These are phyloP conservation scores for Hymenotorrendiella dingleyae DNA, from an alignment of 2,329 filamentous ascomycete species.

Conservation along the genomic window DNA sequence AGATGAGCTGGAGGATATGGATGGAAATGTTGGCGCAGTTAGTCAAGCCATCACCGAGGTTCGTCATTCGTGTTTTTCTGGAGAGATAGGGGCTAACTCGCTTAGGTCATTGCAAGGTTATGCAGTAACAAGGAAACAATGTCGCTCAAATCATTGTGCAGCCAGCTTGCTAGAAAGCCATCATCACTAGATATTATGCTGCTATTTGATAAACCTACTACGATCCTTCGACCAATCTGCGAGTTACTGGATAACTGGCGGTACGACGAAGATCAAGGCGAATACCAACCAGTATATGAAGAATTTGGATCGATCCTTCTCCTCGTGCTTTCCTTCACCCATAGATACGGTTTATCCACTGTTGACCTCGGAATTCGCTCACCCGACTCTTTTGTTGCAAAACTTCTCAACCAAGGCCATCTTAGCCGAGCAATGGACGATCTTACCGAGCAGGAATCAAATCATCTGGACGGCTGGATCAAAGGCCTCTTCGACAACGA, in stretches of 20 bases:
- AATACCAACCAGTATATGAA: constrained; percentile 81
- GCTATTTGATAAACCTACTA: constrained; percentile 64
- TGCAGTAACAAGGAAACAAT: constrained; percentile 72
- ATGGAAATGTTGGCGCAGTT: constrained; percentile 85
- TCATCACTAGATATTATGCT: constrained; percentile 68
- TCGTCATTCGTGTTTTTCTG: constrained; percentile 21
- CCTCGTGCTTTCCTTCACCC: constrained; percentile 66
- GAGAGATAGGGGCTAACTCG: constrained; percentile 10
- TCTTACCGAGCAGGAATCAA: constrained; percentile 56
- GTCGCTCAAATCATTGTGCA: constrained; percentile 70
- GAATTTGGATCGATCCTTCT: constrained; percentile 76
- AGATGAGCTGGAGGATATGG: constrained; percentile 78
- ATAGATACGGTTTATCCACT: constrained; percentile 63
- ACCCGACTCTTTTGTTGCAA: constrained; percentile 61
- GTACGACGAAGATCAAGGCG: constrained; percentile 77
- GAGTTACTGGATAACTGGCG: constrained; percentile 72
- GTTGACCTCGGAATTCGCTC: constrained; percentile 57
- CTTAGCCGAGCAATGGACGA: constrained; percentile 52
- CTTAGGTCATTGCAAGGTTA: constrained; percentile 59
- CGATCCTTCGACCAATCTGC: constrained; percentile 68
- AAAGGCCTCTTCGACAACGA: constrained; percentile 72
- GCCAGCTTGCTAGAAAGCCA: constrained; percentile 65
- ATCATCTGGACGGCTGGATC: constrained; percentile 68
- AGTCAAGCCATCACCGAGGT: constrained; percentile 72
- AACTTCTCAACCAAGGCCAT: constrained; percentile 56